Conservation (phyloP, 176 grass and related monocot species). For the Coix lacrymajobi region DNA sequence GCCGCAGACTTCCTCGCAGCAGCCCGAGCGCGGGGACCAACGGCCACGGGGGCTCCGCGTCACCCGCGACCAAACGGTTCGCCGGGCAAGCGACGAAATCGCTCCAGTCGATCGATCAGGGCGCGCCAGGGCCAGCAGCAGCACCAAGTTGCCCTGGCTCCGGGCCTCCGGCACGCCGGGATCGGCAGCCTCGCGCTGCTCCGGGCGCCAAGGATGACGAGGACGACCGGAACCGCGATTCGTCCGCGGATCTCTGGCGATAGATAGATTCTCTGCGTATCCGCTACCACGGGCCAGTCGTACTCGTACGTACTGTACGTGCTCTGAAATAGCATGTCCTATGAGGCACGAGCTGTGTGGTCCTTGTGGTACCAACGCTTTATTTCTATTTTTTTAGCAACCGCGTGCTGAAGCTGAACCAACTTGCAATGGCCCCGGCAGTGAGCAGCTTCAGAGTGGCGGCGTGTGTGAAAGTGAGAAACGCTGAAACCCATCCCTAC, state of each 20-base stretch:
- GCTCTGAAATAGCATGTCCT: neutral
- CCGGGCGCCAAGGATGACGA: neutral
- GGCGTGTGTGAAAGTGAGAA: neutral
- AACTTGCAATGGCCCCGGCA: neutral
- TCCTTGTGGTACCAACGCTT: neutral
- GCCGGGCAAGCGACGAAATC: neutral
- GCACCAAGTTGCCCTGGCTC: neutral
- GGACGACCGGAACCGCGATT: neutral
- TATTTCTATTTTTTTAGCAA: neutral
- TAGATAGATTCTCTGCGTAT: neutral
- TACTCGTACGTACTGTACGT: neutral
- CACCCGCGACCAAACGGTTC: neutral
- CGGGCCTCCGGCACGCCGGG: neutral
- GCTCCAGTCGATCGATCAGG: neutral
- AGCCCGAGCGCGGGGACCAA: neutral
- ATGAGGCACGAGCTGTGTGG: neutral
- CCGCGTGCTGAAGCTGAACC: neutral
- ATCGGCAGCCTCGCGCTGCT: neutral
- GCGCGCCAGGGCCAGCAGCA: neutral
- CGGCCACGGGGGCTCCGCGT: slow-evolving; percentile 22
- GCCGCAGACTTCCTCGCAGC: slow-evolving; percentile 11
- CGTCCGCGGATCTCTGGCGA: neutral
- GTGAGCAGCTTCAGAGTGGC: neutral
- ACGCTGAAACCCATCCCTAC: neutral
- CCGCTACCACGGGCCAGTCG: neutral